phyloP scores from a whole-genome alignment of 371 early-diverging fungal genomes.

The Umbelopsis sp. region DNA sequence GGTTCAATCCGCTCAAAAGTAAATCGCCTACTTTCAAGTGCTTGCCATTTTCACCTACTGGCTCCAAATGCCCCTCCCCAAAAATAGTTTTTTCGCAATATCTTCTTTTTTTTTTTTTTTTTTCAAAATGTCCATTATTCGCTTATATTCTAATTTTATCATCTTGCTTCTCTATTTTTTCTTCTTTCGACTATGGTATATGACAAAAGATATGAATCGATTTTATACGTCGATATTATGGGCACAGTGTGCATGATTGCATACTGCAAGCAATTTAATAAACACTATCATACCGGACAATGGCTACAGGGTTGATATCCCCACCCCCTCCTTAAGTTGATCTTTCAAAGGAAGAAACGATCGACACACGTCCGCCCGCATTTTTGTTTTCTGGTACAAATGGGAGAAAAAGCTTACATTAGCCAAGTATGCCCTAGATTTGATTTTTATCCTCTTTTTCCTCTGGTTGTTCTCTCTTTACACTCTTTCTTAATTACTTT shows the following conservation, averaged over 20 bases:
- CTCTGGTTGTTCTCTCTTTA: not conserved
- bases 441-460: not conserved
- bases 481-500: not conserved
- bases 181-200: not conserved
- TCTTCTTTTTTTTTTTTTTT: not conserved
- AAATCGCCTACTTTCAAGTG: not conserved
- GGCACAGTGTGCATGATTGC: not conserved
- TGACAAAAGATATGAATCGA: conserved; percentile 4
- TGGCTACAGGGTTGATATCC: not conserved
- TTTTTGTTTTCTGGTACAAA: not conserved
- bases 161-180: not conserved
- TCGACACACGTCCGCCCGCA: not conserved
- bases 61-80: too few species aligned
- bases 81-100: not conserved
- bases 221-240: not conserved
- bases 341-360: conserved; percentile 2
- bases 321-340: conserved; percentile 7
- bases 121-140: not conserved
- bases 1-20: not conserved
- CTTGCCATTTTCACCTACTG: not conserved
- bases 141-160: not conserved
- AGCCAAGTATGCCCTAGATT: not conserved
- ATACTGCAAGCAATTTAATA: too few species aligned
- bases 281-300: too few species aligned
- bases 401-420: not conserved